Evolutionary conservation across 31 red algal species (phyloP).

Genomic region (Endocladia muricata): DNA sequence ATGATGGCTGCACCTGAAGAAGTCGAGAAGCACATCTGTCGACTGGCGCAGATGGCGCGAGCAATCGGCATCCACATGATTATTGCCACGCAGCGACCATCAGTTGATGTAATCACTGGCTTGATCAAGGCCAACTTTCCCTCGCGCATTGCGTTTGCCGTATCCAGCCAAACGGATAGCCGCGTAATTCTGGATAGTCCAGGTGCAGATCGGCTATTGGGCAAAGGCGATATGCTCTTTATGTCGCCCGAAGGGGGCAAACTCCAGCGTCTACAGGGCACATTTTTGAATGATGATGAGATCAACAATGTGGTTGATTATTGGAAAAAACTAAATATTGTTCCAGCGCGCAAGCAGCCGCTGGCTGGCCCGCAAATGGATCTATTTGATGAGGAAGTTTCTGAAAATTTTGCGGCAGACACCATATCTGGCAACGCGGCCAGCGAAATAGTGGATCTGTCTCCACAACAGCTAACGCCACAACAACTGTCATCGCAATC

Average conservation of each 20-base stretch:
- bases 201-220: neutral
- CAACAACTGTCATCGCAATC: no score
- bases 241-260: neutral
- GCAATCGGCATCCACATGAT: neutral
- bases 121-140: conserved; percentile 10
- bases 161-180: neutral
- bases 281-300: neutral
- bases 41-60: neutral
- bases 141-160: neutral
- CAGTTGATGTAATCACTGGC: neutral
- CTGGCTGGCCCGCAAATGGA: no score
- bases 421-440: no score
- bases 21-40: neutral
- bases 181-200: neutral
- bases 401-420: neutral
- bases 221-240: neutral
- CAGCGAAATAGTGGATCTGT: no score
- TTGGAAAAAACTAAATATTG: no score
- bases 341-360: no score
- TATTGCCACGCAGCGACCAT: neutral
- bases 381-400: neutral
- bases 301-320: neutral
- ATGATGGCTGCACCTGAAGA: neutral
- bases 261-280: neutral
- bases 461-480: no score